Percentiles rank a stretch among this genome's conserved stretches.
phyloP scores from a whole-genome alignment of 2,329 filamentous ascomycete genomes.

The Aureobasidium pullulans region DNA sequence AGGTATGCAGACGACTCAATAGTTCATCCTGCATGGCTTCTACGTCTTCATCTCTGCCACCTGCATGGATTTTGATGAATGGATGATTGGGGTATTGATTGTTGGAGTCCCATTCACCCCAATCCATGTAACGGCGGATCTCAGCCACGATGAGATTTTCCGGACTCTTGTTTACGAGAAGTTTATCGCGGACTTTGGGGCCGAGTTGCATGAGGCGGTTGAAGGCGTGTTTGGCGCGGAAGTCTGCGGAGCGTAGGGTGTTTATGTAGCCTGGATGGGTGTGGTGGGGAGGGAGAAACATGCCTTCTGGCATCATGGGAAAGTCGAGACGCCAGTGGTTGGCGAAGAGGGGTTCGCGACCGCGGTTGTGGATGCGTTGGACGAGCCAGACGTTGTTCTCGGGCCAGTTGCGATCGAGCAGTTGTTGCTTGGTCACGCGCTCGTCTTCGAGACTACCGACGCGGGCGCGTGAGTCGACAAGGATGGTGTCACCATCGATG shows the following conservation, averaged over 20 bases:
- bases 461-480: not conserved
- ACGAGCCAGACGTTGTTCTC: constrained; percentile 47
- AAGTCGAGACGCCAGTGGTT: constrained; percentile 47
- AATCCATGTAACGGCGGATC: constrained; percentile 42
- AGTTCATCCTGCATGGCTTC: constrained; percentile 30
- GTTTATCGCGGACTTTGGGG: constrained; percentile 44
- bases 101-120: constrained; percentile 42
- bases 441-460: constrained; percentile 9
- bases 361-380: constrained; percentile 47
- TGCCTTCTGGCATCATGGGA: constrained; percentile 42
- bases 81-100: constrained; percentile 28
- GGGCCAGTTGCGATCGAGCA: constrained; percentile 42
- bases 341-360: constrained; percentile 50
- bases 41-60: constrained; percentile 32
- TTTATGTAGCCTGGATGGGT: constrained; percentile 36
- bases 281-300: constrained; percentile 33
- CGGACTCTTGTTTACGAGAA: constrained; percentile 30
- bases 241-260: constrained; percentile 34
- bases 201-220: constrained; percentile 44
- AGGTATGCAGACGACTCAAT: not conserved
- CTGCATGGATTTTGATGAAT: constrained; percentile 39
- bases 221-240: constrained; percentile 46
- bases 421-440: constrained; percentile 9
- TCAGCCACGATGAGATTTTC: constrained; percentile 27
- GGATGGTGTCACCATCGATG: not conserved